phyloP scores from a whole-genome alignment of 2,329 filamentous ascomycete species.

The Alternaria triticina region DNA sequence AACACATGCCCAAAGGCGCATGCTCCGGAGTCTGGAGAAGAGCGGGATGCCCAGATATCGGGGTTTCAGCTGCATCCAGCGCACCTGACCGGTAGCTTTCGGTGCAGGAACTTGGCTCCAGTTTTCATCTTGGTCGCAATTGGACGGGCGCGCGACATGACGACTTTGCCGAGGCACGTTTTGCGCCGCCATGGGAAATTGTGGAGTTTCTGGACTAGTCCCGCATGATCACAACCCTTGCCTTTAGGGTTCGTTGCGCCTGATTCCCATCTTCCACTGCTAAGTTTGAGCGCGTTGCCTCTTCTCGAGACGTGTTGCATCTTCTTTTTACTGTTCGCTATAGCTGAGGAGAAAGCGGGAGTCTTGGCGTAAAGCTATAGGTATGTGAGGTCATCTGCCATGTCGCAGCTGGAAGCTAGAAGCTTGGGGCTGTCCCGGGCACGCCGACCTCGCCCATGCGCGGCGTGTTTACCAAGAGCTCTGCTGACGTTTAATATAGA shows the following conservation, averaged over 20 bases:
- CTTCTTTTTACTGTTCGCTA: background rate
- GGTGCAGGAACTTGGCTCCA: background rate
- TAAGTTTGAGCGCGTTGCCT: background rate
- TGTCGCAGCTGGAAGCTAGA: slow-evolving; percentile 4
- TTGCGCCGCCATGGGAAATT: slow-evolving; percentile 1
- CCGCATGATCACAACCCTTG: background rate
- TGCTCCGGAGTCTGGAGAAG: background rate
- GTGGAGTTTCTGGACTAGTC: background rate
- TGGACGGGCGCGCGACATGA: background rate
- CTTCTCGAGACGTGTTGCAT: background rate
- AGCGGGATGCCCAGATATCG: background rate
- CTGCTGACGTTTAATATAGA: slow-evolving; percentile 11
- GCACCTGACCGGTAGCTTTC: background rate
- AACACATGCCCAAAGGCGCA: background rate
- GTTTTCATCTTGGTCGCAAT: background rate
- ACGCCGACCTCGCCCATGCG: slow-evolving; percentile 14
- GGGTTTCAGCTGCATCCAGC: background rate
- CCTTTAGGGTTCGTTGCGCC: background rate
- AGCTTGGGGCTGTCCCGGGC: slow-evolving; percentile 13
- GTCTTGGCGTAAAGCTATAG: background rate
- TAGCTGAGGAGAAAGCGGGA: background rate
- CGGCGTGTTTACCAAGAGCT: background rate
- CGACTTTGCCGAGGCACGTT: slow-evolving; percentile 1
- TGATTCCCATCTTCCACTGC: background rate
- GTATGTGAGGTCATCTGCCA: background rate